Percentiles rank a stretch among this genome's conserved stretches.
phyloP scores from a whole-genome alignment of 2,329 filamentous ascomycete species.

The Macroventuria anomochaeta region DNA sequence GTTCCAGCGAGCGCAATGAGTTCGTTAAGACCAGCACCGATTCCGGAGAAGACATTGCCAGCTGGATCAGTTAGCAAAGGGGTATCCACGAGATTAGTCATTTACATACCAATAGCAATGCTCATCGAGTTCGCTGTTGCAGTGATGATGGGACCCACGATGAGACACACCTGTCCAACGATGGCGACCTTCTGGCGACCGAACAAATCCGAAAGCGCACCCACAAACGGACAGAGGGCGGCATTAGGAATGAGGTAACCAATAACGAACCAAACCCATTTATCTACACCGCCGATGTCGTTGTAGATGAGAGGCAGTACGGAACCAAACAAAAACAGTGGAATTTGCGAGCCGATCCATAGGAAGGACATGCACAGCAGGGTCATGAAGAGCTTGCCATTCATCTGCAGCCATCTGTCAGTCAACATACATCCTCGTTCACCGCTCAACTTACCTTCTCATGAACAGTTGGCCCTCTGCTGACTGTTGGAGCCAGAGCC shows the following conservation, averaged over 20 bases:
- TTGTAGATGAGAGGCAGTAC: slow-evolving; percentile 60
- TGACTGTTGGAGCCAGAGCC: slow-evolving; percentile 15
- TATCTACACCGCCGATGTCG: slow-evolving; percentile 65
- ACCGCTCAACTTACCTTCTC: slow-evolving; percentile 24
- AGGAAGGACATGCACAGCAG: slow-evolving; percentile 65
- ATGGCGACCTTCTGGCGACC: slow-evolving; percentile 45
- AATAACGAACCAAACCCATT: slow-evolving; percentile 63
- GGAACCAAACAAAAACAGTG: slow-evolving; percentile 57
- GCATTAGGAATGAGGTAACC: slow-evolving; percentile 63
- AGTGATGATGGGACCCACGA: slow-evolving; percentile 45
- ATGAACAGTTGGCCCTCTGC: slow-evolving; percentile 31
- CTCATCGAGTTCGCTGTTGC: slow-evolving; percentile 42
- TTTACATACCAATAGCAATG: slow-evolving; percentile 34
- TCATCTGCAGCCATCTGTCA: slow-evolving; percentile 23
- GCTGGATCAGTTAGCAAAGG: slow-evolving; percentile 15
- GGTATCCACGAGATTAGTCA: rapidly evolving
- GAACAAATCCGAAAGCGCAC: slow-evolving; percentile 49
- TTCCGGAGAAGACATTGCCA: slow-evolving; percentile 61
- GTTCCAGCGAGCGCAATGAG: slow-evolving; percentile 72
- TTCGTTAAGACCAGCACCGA: slow-evolving; percentile 72
- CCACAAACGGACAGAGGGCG: slow-evolving; percentile 68
- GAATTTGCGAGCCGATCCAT: slow-evolving; percentile 67
- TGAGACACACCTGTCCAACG: slow-evolving; percentile 42
- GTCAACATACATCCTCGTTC: background rate
- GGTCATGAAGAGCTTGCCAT: slow-evolving; percentile 58